Percentiles rank a stretch among this genome's conserved stretches.
phyloP scores from a whole-genome alignment of 2,329 filamentous ascomycete genomes.

The Sporothrix schenckii region DNA sequence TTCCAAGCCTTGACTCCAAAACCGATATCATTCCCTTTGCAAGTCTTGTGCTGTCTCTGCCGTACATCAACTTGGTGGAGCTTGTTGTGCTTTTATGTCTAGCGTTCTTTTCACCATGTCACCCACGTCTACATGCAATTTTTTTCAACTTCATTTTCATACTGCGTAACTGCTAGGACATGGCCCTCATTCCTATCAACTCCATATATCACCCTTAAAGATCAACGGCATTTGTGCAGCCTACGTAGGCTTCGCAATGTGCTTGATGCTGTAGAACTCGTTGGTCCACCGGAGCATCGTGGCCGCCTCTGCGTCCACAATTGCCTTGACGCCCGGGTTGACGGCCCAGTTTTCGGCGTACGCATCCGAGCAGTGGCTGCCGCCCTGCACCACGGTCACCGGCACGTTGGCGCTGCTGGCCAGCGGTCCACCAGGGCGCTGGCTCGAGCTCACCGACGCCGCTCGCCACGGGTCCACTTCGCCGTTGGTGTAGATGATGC shows the following conservation, averaged over 20 bases:
- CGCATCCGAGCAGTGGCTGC: constrained; percentile 48
- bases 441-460: constrained; percentile 45
- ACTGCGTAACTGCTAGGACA: no score
- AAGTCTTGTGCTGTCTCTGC: no score
- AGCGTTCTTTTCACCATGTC: no score
- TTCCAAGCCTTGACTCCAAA: no score
- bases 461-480: constrained; percentile 49
- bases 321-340: constrained; percentile 54
- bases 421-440: constrained; percentile 47
- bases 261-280: constrained; percentile 50
- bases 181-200: no score
- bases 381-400: constrained; percentile 44
- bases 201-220: no score
- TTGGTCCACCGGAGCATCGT: constrained; percentile 58
- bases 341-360: constrained; percentile 51
- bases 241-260: constrained; percentile 28
- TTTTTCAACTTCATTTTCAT: not conserved
- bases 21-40: no score
- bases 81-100: no score
- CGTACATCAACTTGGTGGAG: no score
- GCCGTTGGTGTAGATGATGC: constrained; percentile 48
- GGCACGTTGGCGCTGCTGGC: constrained; percentile 42
- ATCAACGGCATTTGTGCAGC: not conserved
- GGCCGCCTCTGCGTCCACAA: constrained; percentile 54
- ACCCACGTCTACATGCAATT: no score